A percentile compares a stretch with the other conserved stretches of the same genome.
phyloP scores from a whole-genome alignment of 2,329 filamentous ascomycete species.

The Ophiostoma novo-ulmi region DNA sequence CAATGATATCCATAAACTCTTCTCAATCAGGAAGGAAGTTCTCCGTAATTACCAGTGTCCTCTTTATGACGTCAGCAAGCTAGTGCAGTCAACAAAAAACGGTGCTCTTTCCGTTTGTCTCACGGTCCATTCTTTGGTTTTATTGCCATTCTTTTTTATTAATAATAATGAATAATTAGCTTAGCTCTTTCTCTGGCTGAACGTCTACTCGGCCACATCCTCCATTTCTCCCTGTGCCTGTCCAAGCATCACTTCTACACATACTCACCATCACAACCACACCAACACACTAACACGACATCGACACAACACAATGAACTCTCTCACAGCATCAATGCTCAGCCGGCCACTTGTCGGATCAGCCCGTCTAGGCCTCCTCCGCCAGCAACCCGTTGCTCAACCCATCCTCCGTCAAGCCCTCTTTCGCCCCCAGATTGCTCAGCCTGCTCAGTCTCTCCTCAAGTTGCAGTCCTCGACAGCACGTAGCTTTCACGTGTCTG shows the following conservation, averaged over 20 bases:
- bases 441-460: not conserved
- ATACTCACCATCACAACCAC: not conserved
- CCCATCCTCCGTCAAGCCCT: not conserved
- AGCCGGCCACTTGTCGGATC: not conserved
- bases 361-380: not conserved
- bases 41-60: slow-evolving; percentile 7
- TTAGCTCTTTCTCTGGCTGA: not conserved
- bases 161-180: not conserved
- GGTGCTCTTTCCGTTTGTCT: slow-evolving; percentile 17
- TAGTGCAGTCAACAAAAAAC: slow-evolving; percentile 18
- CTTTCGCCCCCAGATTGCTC: not conserved
- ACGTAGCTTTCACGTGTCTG: not conserved
- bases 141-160: not conserved
- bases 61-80: slow-evolving; percentile 20
- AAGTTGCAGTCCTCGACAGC: not conserved
- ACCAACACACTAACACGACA: not conserved
- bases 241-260: not conserved
- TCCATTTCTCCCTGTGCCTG: not conserved
- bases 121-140: not conserved
- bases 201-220: not conserved
- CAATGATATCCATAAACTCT: not conserved
- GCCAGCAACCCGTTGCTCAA: not conserved
- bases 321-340: not conserved
- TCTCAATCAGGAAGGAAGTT: not conserved
- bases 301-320: slow-evolving; percentile 1